These are phyloP conservation scores for Anthostomella pinea DNA, from an alignment of 2,329 filamentous ascomycete genomes.

Conservation along the genomic window DNA sequence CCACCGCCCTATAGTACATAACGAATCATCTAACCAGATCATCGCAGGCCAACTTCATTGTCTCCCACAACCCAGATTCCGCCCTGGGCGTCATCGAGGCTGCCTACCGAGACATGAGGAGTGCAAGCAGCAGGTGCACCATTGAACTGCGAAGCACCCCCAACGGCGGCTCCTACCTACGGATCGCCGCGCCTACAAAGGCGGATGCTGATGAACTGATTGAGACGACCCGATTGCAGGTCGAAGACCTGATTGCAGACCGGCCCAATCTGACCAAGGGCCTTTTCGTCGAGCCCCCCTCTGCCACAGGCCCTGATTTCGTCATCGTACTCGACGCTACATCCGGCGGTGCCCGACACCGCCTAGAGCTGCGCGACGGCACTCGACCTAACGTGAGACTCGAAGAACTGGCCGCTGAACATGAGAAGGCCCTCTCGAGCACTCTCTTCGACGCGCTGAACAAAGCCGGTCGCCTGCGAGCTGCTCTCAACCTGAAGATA, in stretches of 20 bases:
- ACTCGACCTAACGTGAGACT: not conserved
- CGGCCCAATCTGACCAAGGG: not conserved
- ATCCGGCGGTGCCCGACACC: conserved; percentile 8
- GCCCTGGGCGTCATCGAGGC: conserved; percentile 45
- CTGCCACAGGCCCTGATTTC: conserved; percentile 2
- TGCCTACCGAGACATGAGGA: conserved; percentile 44
- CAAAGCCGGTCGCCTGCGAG: conserved; percentile 16
- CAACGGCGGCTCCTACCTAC: conserved; percentile 12
- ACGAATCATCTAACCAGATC: not conserved
- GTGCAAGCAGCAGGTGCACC: conserved; percentile 35
- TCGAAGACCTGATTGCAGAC: conserved; percentile 11
- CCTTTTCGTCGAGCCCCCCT: conserved; percentile 25
- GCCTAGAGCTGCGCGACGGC: conserved; percentile 7
- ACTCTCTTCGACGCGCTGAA: conserved; percentile 16
- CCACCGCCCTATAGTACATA: too few relatives aligned
- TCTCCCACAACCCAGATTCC: conserved; percentile 29
- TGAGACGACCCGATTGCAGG: conserved; percentile 12
- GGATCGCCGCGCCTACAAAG: conserved; percentile 13
- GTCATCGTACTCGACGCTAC: conserved; percentile 12
- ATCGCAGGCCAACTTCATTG: conserved; percentile 14
- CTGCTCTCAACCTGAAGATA: conserved; percentile 13
- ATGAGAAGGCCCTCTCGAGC: conserved; percentile 10
- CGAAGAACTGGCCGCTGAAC: conserved; percentile 3
- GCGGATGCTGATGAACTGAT: conserved; percentile 13
- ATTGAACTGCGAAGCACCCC: conserved; percentile 11